Base-by-base conservation (phyloP, 2,329 filamentous ascomycete species). In the Grosmannia huntii region DNA sequence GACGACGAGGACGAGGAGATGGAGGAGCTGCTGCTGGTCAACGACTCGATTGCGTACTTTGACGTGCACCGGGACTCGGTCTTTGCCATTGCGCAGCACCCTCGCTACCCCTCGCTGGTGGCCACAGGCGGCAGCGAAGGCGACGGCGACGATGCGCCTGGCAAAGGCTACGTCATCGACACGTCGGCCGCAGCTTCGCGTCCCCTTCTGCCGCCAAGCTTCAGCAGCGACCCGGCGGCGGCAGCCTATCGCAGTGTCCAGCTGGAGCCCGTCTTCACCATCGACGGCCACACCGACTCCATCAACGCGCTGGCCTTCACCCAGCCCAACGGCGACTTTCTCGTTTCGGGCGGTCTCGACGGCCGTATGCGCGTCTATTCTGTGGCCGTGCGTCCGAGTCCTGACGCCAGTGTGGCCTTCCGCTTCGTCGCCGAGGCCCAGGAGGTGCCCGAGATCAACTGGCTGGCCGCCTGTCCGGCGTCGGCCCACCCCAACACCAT, bases 371-470 rank as follows among this genome's bases (percentile, higher is more conserved):
- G 87, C 62, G 84, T 84, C 16, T 91, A 86, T 78, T 77, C 81
- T 63, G 69, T 79, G 9, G 31, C 14, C 65, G 79, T 68, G 68
- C 75, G 66, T 63, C 73, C 64, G 63, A 75, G 44, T 74, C 59
- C 44, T n/a, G 31, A 27, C 21, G 76, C 25, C 76, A 48, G 38
- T n/a, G 53, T 55, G 33, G 33, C 56, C 6, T 71, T 82, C 66
- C 75, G 79, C 51, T 87, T 88, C 66, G 71, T 95, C 10, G 87
- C 81, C 58, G 88, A 94, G 67, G 82, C 84, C 3, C 87, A 90
- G 67, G 94, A 99, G 70, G 92, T 96, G 11, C 87, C 95, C 65
- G 92, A 97, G 72, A 86, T 99, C 67, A 95, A 94, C 75, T 99
- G 92, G 91, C 72, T 97, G 38, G 73, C 77, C 1, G 73, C 90